Conservation (phyloP, 495 filamentous ascomycete genomes). For the Aspergillus egyptiacus region DNA sequence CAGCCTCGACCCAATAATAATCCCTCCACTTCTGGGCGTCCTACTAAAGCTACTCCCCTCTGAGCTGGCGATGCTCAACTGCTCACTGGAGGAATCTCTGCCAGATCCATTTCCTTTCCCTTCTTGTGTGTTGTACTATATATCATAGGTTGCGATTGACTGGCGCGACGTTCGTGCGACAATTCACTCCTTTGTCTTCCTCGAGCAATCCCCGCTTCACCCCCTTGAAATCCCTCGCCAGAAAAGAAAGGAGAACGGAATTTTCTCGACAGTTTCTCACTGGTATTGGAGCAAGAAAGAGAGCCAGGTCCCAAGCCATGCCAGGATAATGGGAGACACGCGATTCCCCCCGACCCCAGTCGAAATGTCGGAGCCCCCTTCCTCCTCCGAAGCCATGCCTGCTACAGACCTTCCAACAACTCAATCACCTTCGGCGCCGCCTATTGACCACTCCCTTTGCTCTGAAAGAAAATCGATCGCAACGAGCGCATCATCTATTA, state of each 20-base stretch:
- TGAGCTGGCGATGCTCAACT: conserved; percentile 16
- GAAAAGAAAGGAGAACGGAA: neutral
- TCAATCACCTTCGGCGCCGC: conserved; percentile 29
- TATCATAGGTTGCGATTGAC: conserved; percentile 2
- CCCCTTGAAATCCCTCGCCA: conserved; percentile 6
- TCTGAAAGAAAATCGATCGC: conserved; percentile 26
- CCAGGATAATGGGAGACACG: conserved; percentile 38
- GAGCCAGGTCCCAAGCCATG: conserved; percentile 30
- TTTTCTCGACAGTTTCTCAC: neutral
- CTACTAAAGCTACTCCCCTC: too few species aligned
- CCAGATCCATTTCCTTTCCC: conserved; percentile 12
- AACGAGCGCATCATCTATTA: conserved; percentile 25
- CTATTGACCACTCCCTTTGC: conserved; percentile 19
- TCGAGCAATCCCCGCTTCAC: conserved; percentile 1
- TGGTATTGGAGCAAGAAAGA: neutral
- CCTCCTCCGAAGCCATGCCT: conserved; percentile 28
- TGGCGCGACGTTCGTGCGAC: conserved; percentile 13
- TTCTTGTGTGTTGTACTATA: conserved; percentile 4
- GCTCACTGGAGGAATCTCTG: conserved; percentile 9
- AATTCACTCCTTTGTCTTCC: conserved; percentile 14
- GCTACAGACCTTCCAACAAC: conserved; percentile 21
- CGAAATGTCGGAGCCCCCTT: conserved; percentile 26
- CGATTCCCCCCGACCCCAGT: conserved; percentile 29
- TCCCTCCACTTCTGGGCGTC: conserved; percentile 8
- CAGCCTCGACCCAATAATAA: conserved; percentile 6